Evolutionary conservation across 768 basidiomycete genomes (phyloP).

Genomic region (Boletales sp.): DNA sequence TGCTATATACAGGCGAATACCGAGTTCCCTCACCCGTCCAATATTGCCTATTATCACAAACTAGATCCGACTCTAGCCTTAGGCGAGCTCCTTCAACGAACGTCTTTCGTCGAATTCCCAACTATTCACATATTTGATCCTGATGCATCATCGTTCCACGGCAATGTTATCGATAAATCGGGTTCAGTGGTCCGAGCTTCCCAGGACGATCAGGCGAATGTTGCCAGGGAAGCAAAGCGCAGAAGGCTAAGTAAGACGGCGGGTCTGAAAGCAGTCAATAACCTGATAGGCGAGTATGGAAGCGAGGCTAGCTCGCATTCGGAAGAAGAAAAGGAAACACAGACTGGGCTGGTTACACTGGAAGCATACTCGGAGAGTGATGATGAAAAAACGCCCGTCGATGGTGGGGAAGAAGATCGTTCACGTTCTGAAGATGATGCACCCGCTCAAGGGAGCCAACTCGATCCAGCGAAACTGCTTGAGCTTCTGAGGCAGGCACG

Average conservation of each 20-base stretch:
- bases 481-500: constrained; percentile 24
- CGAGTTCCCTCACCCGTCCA: constrained; percentile 23
- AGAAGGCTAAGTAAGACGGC: constrained; percentile 50
- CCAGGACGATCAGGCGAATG: constrained; percentile 15
- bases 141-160: constrained; percentile 49
- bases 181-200: constrained; percentile 34
- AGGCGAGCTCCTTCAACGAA: constrained; percentile 46
- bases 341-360: constrained; percentile 17
- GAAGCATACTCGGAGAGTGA: constrained; percentile 25
- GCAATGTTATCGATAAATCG: constrained; percentile 53
- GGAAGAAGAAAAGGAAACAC: constrained; percentile 14
- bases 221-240: constrained; percentile 46
- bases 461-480: constrained; percentile 18
- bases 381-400: neutral
- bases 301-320: constrained; percentile 43
- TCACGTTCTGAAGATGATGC: constrained; percentile 15
- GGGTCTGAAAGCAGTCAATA: constrained; percentile 53
- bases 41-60: constrained; percentile 46
- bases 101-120: constrained; percentile 80
- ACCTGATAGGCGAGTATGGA: constrained; percentile 58
- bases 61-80: constrained; percentile 53
- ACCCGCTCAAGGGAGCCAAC: constrained; percentile 4
- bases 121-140: constrained; percentile 73
- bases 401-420: constrained; percentile 7
- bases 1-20: constrained; percentile 55